phyloP scores from a whole-genome alignment of 2,329 filamentous ascomycete species.

The Botrytis porri region DNA sequence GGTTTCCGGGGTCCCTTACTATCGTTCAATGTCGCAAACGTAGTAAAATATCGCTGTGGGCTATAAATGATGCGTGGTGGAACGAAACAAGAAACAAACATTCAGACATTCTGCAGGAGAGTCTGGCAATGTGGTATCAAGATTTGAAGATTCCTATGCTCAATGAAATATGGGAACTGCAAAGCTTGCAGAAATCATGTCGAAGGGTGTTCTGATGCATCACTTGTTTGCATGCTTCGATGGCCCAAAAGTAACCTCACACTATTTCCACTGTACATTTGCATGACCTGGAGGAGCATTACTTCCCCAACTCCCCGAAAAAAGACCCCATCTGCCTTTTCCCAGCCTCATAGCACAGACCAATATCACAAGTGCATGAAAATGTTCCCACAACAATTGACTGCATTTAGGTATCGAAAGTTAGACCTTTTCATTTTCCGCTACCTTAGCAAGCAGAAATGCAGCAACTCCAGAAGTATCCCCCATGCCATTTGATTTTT shows the following conservation, averaged over 20 bases:
- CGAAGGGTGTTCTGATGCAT: conserved; percentile 9
- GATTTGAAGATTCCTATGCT: conserved; percentile 12
- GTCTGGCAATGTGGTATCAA: conserved; percentile 8
- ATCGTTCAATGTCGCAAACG: background rate
- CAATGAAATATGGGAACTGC: conserved; percentile 6
- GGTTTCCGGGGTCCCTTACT: background rate
- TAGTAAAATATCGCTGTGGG: background rate
- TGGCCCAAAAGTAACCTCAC: background rate
- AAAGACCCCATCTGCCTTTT: background rate
- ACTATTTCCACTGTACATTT: conserved; percentile 1
- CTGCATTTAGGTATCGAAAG: conserved; percentile 24
- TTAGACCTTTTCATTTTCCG: conserved; percentile 37
- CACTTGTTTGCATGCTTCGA: conserved; percentile 11
- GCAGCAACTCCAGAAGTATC: conserved; percentile 35
- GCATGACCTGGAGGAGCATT: background rate
- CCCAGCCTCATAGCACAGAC: conserved; percentile 16
- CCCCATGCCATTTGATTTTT: conserved; percentile 29
- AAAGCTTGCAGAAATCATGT: conserved; percentile 3
- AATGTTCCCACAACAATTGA: conserved; percentile 8
- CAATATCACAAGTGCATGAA: conserved; percentile 20
- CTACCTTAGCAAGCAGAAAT: conserved; percentile 36
- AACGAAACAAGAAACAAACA: background rate
- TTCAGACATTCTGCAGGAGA: background rate
- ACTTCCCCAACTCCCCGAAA: background rate
- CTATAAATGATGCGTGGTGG: background rate